Evolutionary conservation across 805 yeast genomes (phyloP), one percentile per base, ranked within the genome.

Genomic region (Yamadazyma philogaea): DNA sequence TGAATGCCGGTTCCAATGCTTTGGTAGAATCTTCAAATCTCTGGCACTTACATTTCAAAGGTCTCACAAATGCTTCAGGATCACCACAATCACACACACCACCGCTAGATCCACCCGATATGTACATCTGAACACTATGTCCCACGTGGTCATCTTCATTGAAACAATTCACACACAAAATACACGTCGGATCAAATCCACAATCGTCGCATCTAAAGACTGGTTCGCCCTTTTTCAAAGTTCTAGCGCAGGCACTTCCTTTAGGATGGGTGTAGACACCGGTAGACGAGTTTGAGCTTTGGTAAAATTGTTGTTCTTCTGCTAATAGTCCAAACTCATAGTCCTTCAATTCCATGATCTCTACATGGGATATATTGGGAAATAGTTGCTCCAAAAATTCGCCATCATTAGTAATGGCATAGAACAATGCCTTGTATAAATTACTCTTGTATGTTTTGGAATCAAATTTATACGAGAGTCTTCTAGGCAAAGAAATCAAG

Each of bases 51-150:
- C 93, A 85, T 47, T 76, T 66, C 32, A 85, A 59, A 6, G 63
- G 61, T 2, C 39, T 53, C 10, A 68, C 69, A 79, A 87, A 85
- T 4, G 88, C 86, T 43, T 76, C 78, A 4, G 64, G 66, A 55
- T 83, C 89, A 7, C 88, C 88, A 64, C 89, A 83, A 51, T 83
- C 89, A 59, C 89, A 83, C 21, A 81, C 77, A 3, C 85, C 87
- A 11, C 75, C 74, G 34, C 66, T 69, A 10, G 52, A 52, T 3
- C 77, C 81, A 3, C 56, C 50, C 4, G 84, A 71, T 11, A 66
- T 68, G 56, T 71, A 77, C 41, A 74, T 72, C 21, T 71, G 63
- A 7, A 86, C 85, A 46, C 77, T 77, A 55, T 86, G 95, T 40
- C 73, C 81, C 11, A 61, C 56, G 57, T 86, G 95, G 52, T 84